Conservation (phyloP, 2,329 filamentous ascomycete species). For the Aschersonia sp. region DNA sequence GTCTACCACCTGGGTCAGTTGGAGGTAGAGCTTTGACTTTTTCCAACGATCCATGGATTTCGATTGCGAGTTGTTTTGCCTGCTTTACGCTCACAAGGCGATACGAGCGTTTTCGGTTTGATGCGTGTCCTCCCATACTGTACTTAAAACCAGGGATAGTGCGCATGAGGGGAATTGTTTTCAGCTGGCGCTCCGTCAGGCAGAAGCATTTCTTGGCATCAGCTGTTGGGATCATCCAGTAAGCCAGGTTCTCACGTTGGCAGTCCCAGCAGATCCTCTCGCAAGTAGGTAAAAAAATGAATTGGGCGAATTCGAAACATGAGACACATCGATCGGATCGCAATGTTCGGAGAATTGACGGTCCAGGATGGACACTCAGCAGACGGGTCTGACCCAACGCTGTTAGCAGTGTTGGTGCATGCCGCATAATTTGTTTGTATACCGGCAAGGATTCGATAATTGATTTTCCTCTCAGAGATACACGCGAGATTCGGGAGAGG, state of each 20-base stretch:
- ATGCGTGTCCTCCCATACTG: no score
- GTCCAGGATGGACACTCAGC: slow-evolving; percentile 9
- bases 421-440: slow-evolving; percentile 28
- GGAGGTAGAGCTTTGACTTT: background rate
- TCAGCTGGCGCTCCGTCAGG: slow-evolving; percentile 9
- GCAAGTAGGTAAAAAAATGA: slow-evolving; percentile 17
- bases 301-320: slow-evolving; percentile 14
- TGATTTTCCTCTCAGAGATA: slow-evolving; percentile 10
- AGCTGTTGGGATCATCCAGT: slow-evolving; percentile 11
- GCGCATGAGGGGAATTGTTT: slow-evolving; percentile 7
- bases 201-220: slow-evolving; percentile 11
- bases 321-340: slow-evolving; percentile 12
- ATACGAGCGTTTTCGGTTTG: no score
- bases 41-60: slow-evolving; percentile 11
- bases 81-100: slow-evolving; percentile 14
- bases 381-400: slow-evolving; percentile 11
- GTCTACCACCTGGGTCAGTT: no score
- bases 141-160: slow-evolving; percentile 11
- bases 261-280: slow-evolving; percentile 17
- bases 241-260: slow-evolving; percentile 10
- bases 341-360: slow-evolving; percentile 9
- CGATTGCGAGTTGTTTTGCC: slow-evolving; percentile 12
- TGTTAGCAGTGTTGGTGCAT: slow-evolving; percentile 13
- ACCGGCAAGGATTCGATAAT: slow-evolving; percentile 15
- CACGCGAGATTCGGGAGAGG: slow-evolving; percentile 13